Conservation (phyloP, 345 rosid genomes). For the Moricandia moricandioides region DNA sequence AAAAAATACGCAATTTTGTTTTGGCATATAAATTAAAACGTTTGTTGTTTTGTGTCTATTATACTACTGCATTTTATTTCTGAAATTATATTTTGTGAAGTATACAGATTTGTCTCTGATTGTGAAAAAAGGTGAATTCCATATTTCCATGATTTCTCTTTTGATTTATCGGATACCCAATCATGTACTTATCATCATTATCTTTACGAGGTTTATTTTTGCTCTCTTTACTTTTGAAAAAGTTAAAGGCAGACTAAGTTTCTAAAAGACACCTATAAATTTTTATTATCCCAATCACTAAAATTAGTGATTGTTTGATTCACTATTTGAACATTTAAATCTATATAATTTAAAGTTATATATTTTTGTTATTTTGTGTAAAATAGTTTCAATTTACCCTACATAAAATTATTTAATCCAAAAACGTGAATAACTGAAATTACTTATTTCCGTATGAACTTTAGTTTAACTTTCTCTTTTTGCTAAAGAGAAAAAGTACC, state of each 20-base stretch:
- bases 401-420: neutral
- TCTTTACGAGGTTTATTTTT: slow-evolving; percentile 28
- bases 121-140: neutral
- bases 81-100: neutral
- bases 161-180: slow-evolving; percentile 34
- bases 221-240: slow-evolving; percentile 19
- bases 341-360: neutral
- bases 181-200: slow-evolving; percentile 38
- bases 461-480: slow-evolving; percentile 11
- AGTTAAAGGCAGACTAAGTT: slow-evolving; percentile 7
- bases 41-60: neutral
- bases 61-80: neutral
- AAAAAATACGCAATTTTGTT: neutral
- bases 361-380: neutral
- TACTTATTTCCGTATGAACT: neutral
- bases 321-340: neutral
- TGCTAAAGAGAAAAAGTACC: slow-evolving; percentile 20
- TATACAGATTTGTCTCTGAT: slow-evolving; percentile 1
- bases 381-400: neutral
- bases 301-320: neutral
- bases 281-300: neutral
- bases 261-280: neutral
- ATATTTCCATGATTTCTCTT: neutral
- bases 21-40: neutral
- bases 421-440: neutral